Percentiles rank a stretch among this genome's conserved stretches.
phyloP scores from a whole-genome alignment of 345 rosid species.

The Theobroma cacao region DNA sequence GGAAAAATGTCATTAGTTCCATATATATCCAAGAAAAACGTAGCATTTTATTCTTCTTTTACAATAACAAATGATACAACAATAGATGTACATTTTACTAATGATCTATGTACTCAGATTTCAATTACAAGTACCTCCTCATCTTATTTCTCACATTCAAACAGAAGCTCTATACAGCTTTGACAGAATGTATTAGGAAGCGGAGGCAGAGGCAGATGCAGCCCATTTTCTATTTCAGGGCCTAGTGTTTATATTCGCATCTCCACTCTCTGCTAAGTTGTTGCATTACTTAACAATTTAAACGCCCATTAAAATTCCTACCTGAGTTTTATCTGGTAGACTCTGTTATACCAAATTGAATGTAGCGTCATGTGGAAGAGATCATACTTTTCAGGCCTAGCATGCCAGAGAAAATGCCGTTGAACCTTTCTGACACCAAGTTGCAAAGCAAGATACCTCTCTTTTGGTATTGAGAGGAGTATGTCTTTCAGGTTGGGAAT shows the following conservation, averaged over 20 bases:
- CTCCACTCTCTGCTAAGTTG: not conserved
- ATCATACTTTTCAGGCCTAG: slow-evolving; percentile 76
- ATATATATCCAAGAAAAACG: not conserved
- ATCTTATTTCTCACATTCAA: not conserved
- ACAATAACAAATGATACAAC: not conserved
- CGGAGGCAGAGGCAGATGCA: not conserved
- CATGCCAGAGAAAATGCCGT: slow-evolving; percentile 88
- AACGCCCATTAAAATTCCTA: slow-evolving; percentile 14
- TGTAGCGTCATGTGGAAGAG: slow-evolving; percentile 92
- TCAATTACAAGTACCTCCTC: not conserved
- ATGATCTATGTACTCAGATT: not conserved
- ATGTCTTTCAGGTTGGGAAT: slow-evolving; percentile 68
- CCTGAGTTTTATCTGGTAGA: slow-evolving; percentile 71
- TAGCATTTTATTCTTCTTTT: not conserved
- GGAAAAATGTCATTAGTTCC: not conserved
- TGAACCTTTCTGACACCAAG: slow-evolving; percentile 72
- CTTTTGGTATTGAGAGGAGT: slow-evolving; percentile 57
- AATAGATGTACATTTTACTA: not conserved
- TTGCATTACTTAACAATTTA: not conserved
- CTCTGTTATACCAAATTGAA: slow-evolving; percentile 87
- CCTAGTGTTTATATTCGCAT: not conserved
- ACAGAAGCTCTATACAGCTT: not conserved
- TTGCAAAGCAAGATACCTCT: slow-evolving; percentile 68
- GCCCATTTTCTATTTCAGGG: not conserved
- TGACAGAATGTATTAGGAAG: not conserved